Evolutionary conservation across 2,329 filamentous ascomycete genomes (phyloP), one percentile per base, ranked within the genome.

Genomic region (Lachnellula subtilissima): DNA sequence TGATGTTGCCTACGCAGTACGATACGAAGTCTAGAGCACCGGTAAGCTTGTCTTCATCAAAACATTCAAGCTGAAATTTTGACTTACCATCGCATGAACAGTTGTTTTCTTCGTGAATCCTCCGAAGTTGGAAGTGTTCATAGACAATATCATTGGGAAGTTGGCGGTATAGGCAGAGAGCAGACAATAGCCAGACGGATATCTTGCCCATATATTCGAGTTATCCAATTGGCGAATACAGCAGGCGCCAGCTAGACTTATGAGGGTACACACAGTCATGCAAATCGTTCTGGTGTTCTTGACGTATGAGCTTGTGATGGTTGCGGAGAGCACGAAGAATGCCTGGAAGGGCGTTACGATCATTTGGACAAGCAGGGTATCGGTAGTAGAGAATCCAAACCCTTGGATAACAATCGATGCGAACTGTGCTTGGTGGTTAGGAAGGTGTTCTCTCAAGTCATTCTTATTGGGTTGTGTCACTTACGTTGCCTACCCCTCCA

Each of bases 31-130:
- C 12, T 17, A 5, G 37, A 14, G 37, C 4, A 3, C 37, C n/a
- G 1, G 4, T 40, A 1, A 17, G 37, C n/a, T 14, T 40, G n/a
- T 40, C 37, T 9, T 14, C 14, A 40, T 40, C 5, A 86, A 2
- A 85, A 70, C 0, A 79, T 80, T 75, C 85, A 83, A 25, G 25
- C 25, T 7, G 25, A 1, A 25, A 25, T 6, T 7, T 25, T 25
- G 25, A 25, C 25, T 25, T 25, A 7, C 25, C 25, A 25, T 25
- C 5, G 25, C 25, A 25, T 25, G 25, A 42, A 83, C 76, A 48
- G 81, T 75, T 0, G 82, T 82, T 65, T 84, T 85, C 70, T 88
- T 87, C 1, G 84, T 87, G 14, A 78, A 80, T 6, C 85, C 86
- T 0, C 75, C 85, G 0, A 82, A 86, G 67, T 88, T 88, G n/a